Evolutionary conservation across 1,284 basidiomycete genomes (phyloP).

Genomic region (Afroboletus lepidellus): DNA sequence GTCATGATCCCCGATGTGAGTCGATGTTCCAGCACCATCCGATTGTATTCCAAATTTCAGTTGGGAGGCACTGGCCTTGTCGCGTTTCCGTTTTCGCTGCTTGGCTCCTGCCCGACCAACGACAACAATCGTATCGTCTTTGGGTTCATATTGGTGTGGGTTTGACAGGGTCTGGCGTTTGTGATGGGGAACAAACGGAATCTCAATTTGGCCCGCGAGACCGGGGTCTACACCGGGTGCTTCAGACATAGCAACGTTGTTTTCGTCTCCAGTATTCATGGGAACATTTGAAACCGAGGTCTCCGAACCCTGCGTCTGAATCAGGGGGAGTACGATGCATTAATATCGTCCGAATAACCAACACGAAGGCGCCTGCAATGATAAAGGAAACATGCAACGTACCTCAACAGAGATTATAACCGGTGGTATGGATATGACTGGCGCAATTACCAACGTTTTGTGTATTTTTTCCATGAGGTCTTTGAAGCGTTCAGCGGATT

Average conservation of each 20-base stretch:
- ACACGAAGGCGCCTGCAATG: neutral
- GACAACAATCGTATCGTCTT: constrained; percentile 66
- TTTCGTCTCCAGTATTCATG: constrained; percentile 2
- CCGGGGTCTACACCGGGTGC: constrained; percentile 17
- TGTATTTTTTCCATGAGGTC: constrained; percentile 55
- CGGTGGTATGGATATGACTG: constrained; percentile 41
- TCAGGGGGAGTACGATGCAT: constrained; percentile 4
- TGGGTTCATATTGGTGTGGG: constrained; percentile 27
- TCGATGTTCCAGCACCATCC: constrained; percentile 2
- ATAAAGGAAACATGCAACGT: constrained; percentile 10
- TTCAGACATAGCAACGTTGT: constrained; percentile 6
- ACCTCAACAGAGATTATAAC: constrained; percentile 12
- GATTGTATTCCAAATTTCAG: constrained; percentile 5
- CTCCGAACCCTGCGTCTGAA: constrained; percentile 11
- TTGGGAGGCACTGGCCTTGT: constrained; percentile 15
- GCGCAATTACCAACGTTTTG: constrained; percentile 53
- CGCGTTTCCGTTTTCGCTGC: constrained; percentile 55
- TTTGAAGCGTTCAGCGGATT: constrained; percentile 38
- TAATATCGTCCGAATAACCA: constrained; percentile 1
- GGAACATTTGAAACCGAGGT: neutral
- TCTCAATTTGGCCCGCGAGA: constrained; percentile 52
- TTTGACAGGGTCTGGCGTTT: constrained; percentile 38
- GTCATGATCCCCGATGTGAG: constrained; percentile 17
- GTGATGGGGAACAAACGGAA: constrained; percentile 67
- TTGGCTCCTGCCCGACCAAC: constrained; percentile 62